These are phyloP conservation scores for Raffaelea ambrosiae DNA, from an alignment of 2,329 filamentous ascomycete species.

Conservation along the genomic window DNA sequence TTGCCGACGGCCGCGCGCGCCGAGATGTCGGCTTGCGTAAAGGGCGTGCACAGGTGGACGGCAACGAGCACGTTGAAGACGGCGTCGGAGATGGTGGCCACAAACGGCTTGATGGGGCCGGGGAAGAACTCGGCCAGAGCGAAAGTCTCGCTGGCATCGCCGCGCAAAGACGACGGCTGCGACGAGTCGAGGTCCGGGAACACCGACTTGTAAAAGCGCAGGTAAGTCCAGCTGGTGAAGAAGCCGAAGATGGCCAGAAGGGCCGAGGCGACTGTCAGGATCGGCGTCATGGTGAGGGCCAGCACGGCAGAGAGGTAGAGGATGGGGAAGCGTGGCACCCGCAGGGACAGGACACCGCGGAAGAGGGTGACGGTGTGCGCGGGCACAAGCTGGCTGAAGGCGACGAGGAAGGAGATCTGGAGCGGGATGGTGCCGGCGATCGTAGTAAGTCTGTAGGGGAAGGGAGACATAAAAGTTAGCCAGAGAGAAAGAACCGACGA, in stretches of 20 bases:
- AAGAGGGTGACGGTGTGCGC: constrained; percentile 95
- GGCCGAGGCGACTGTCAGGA: constrained; percentile 62
- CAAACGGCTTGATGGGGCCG: constrained; percentile 66
- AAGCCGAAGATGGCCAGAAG: constrained; percentile 76
- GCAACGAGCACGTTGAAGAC: constrained; percentile 69
- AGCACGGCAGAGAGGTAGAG: constrained; percentile 68
- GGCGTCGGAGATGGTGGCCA: constrained; percentile 64
- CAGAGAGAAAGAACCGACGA: constrained; percentile 10
- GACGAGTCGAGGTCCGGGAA: constrained; percentile 58
- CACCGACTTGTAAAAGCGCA: constrained; percentile 84
- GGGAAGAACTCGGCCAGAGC: constrained; percentile 96
- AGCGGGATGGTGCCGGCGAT: constrained; percentile 84
- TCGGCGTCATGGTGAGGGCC: constrained; percentile 48
- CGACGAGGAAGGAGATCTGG: constrained; percentile 89
- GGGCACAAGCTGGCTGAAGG: constrained; percentile 94
- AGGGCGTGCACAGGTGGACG: constrained; percentile 73
- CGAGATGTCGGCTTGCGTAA: constrained; percentile 71
- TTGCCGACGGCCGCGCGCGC: constrained; percentile 36
- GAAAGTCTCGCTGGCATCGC: constrained; percentile 94
- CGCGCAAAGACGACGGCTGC: constrained; percentile 58
- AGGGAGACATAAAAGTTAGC: not conserved
- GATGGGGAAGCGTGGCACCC: constrained; percentile 65
- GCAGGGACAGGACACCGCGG: constrained; percentile 77
- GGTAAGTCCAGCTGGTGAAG: constrained; percentile 84
- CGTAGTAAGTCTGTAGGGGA: constrained; percentile 54